phyloP scores from a whole-genome alignment of 2,329 filamentous ascomycete genomes.

The Aureobasidium lini region DNA sequence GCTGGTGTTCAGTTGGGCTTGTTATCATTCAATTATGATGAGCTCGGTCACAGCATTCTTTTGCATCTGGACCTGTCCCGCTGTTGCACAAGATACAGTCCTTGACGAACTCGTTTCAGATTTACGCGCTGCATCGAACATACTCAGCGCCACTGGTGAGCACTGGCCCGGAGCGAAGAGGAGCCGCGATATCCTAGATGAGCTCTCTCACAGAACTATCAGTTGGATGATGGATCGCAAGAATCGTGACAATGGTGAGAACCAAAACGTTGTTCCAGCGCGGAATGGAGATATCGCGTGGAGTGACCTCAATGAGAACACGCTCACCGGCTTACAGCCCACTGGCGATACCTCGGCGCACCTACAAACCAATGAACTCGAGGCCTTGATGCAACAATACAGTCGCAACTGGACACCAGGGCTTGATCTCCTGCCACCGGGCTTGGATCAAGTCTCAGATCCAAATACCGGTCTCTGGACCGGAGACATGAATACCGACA shows the following conservation, averaged over 20 bases:
- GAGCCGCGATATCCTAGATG: constrained; percentile 1
- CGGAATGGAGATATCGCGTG: neutral
- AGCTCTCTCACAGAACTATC: neutral
- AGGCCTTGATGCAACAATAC: neutral
- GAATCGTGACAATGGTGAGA: neutral
- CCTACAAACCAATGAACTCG: neutral
- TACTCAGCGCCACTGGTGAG: neutral
- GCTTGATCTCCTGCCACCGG: neutral
- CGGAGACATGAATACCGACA: neutral
- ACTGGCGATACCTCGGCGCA: neutral
- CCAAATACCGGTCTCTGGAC: neutral
- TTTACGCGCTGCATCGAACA: neutral
- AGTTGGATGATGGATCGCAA: constrained; percentile 1
- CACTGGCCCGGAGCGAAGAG: neutral
- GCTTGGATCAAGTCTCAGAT: neutral
- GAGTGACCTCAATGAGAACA: neutral
- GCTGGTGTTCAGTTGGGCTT: neutral
- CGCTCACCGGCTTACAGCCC: neutral
- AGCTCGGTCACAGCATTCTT: constrained; percentile 2
- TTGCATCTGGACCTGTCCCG: constrained; percentile 3
- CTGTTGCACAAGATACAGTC: neutral
- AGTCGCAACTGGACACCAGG: neutral
- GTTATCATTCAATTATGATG: constrained; percentile 6
- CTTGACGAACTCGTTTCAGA: neutral
- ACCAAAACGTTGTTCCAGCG: neutral